Percentiles rank a stretch among this genome's conserved stretches.
Conservation (phyloP, 1,284 basidiomycete genomes). For the Cystobasidium pallidum region DNA sequence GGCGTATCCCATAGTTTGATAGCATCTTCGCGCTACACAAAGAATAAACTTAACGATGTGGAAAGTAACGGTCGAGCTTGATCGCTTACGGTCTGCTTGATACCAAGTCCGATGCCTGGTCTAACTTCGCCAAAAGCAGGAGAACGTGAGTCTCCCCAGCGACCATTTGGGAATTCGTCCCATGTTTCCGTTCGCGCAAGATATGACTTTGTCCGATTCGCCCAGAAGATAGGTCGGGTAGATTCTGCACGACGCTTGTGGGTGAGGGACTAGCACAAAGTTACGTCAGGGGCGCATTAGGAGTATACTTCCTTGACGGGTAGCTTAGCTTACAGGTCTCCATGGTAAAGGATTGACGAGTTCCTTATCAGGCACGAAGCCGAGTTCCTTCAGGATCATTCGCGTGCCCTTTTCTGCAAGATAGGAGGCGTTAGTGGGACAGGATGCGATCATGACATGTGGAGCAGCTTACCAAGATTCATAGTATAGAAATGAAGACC, state of each 20-base stretch:
- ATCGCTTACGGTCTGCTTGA: conserved; percentile 53
- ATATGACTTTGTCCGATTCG: conserved; percentile 88
- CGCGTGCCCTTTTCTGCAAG: conserved; percentile 49
- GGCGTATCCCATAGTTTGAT: conserved; percentile 82
- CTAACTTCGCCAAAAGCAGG: conserved; percentile 58
- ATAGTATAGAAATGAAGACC: conserved; percentile 56
- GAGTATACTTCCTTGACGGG: too few species aligned
- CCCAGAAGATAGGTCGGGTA: conserved; percentile 95
- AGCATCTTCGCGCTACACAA: conserved; percentile 66
- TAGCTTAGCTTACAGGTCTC: conserved; percentile 77
- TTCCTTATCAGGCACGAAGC: conserved; percentile 52
- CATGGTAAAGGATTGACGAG: conserved; percentile 67
- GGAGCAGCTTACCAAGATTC: conserved; percentile 49
- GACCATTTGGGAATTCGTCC: conserved; percentile 59
- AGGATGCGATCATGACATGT: not conserved
- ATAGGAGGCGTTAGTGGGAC: not conserved
- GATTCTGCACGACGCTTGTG: conserved; percentile 82
- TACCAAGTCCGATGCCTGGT: conserved; percentile 55
- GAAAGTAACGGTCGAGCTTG: not conserved
- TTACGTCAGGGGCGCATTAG: not conserved
- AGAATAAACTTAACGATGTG: conserved; percentile 1
- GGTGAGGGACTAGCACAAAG: conserved; percentile 72
- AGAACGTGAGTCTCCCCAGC: conserved; percentile 59
- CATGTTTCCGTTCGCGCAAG: conserved; percentile 68
- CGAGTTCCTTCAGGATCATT: conserved; percentile 53